Percentiles rank a stretch among this genome's conserved stretches.
These are phyloP conservation scores for Talaromyces marneffei DNA, from an alignment of 2,329 filamentous ascomycete genomes.

Conservation along the genomic window DNA sequence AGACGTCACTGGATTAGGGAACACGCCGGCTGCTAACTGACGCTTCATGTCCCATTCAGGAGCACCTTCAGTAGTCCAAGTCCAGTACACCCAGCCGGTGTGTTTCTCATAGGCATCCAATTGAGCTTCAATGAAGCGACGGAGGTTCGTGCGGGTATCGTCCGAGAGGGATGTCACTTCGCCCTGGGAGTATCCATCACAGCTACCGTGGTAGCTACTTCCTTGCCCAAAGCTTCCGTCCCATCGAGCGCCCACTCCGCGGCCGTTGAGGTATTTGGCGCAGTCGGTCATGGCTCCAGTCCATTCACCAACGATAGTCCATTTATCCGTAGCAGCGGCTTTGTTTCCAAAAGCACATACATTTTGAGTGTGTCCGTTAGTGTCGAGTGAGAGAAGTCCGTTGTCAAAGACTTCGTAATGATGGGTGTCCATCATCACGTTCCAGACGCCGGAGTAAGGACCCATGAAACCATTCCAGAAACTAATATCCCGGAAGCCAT, in stretches of 20 bases:
- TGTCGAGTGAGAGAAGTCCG: slow-evolving; percentile 45
- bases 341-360: slow-evolving; percentile 54
- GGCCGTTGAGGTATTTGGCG: slow-evolving; percentile 51
- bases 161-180: slow-evolving; percentile 42
- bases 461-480: slow-evolving; percentile 59
- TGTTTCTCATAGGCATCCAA: slow-evolving; percentile 41
- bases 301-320: slow-evolving; percentile 65
- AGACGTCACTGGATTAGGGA: slow-evolving; percentile 40
- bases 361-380: slow-evolving; percentile 49
- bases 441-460: slow-evolving; percentile 37
- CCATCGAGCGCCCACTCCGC: slow-evolving; percentile 55
- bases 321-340: slow-evolving; percentile 53
- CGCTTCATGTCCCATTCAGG: slow-evolving; percentile 46
- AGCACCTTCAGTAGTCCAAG: slow-evolving; percentile 46
- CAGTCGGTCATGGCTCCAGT: slow-evolving; percentile 60
- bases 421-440: slow-evolving; percentile 61
- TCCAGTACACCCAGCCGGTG: slow-evolving; percentile 46
- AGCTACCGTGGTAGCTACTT: slow-evolving; percentile 49
- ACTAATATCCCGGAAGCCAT: slow-evolving; percentile 41
- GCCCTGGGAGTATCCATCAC: slow-evolving; percentile 45
- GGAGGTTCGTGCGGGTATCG: slow-evolving; percentile 32
- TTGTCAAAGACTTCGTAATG: slow-evolving; percentile 61
- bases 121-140: slow-evolving; percentile 44
- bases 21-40: slow-evolving; percentile 41
- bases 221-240: slow-evolving; percentile 46